Conservation (phyloP, 1,284 basidiomycete genomes). For the Irpex sp. region DNA sequence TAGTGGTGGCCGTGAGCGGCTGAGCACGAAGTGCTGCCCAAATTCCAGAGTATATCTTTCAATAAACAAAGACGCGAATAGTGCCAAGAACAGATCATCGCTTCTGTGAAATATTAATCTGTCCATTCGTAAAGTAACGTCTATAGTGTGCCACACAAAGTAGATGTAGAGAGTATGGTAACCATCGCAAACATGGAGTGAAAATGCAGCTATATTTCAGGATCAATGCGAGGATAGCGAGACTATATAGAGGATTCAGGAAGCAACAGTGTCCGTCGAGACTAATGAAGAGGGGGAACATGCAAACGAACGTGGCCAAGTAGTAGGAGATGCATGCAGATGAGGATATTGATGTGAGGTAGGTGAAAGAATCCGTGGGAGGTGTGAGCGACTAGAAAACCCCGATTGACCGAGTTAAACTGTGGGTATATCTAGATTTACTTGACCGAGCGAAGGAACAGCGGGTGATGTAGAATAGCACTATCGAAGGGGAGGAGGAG, state of each 20-base stretch:
- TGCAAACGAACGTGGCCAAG: constrained; percentile 3
- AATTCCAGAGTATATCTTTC: too few relatives aligned
- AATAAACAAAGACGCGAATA: too few relatives aligned
- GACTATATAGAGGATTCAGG: neutral
- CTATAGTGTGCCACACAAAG: too few relatives aligned
- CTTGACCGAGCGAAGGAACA: constrained; percentile 9
- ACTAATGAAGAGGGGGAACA: constrained; percentile 1
- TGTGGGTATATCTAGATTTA: constrained; percentile 20
- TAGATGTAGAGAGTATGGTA: too few relatives aligned
- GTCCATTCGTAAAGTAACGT: too few relatives aligned
- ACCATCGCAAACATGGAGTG: neutral
- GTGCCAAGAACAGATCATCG: too few relatives aligned
- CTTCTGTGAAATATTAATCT: too few relatives aligned
- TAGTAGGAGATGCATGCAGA: neutral
- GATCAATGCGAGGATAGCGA: neutral
- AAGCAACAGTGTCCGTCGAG: constrained; percentile 8
- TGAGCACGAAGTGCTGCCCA: too few relatives aligned
- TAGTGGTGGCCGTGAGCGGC: too few relatives aligned
- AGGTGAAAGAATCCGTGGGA: neutral
- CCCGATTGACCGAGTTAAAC: constrained; percentile 16
- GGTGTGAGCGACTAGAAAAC: constrained; percentile 6
- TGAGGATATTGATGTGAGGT: neutral
- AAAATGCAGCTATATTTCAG: neutral
- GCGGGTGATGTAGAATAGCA: constrained; percentile 6
- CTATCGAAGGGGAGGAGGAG: constrained; percentile 6